A percentile compares a stretch with the other conserved stretches of the same genome.
phyloP scores from a whole-genome alignment of 345 rosid genomes.

The Jatropha curcas region DNA sequence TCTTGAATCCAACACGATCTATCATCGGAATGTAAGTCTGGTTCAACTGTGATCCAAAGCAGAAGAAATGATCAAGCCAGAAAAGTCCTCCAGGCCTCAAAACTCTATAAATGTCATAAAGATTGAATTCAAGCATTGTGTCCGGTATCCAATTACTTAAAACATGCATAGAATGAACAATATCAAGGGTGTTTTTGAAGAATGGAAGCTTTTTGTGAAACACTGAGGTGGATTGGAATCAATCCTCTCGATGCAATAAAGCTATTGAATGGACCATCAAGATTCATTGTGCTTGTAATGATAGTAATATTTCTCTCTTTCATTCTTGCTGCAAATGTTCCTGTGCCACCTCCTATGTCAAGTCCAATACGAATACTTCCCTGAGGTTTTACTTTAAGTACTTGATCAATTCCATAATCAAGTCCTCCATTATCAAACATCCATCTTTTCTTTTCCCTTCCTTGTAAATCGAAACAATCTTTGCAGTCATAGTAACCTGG shows the following conservation, averaged over 20 bases:
- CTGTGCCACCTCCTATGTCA: conserved; percentile 50
- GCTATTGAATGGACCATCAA: conserved; percentile 56
- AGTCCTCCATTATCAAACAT: conserved; percentile 37
- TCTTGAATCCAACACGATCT: conserved; percentile 42
- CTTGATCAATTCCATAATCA: conserved; percentile 45
- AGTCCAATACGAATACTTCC: conserved; percentile 48
- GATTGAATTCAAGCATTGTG: conserved; percentile 43
- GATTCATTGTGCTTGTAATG: conserved; percentile 48
- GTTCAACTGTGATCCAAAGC: conserved; percentile 47
- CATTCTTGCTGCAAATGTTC: conserved; percentile 63
- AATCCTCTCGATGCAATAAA: conserved; percentile 54
- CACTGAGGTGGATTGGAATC: conserved; percentile 43
- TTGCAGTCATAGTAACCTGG: conserved; percentile 46
- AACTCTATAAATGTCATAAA: conserved; percentile 48
- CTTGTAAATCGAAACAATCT: conserved; percentile 49
- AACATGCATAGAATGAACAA: conserved; percentile 56
- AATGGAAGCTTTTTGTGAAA: conserved; percentile 56
- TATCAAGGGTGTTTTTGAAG: conserved; percentile 54
- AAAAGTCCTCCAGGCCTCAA: conserved; percentile 56
- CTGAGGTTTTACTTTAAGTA: conserved; percentile 24
- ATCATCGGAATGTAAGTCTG: conserved; percentile 41
- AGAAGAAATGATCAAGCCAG: conserved; percentile 62
- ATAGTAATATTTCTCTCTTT: conserved; percentile 51
- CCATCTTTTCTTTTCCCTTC: conserved; percentile 46
- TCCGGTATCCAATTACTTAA: conserved; percentile 54